These are phyloP conservation scores for Stentor roeselii DNA, from an alignment of 73 alveolate species.

Conservation along the genomic window DNA sequence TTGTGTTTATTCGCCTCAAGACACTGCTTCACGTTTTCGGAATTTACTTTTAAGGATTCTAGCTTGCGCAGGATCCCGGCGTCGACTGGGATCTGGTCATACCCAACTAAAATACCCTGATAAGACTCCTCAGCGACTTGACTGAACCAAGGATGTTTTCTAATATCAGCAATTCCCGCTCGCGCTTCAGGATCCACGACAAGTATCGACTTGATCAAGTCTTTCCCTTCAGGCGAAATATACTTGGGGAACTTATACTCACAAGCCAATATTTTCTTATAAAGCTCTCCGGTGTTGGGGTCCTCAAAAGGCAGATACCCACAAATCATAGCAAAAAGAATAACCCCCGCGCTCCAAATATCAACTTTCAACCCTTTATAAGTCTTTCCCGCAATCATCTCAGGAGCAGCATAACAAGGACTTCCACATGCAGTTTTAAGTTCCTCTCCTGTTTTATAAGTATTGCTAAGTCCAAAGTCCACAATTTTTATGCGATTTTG, in stretches of 20 bases:
- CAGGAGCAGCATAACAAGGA: slow-evolving; percentile 99
- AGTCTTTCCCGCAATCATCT: slow-evolving; percentile 83
- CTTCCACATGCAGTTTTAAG: slow-evolving; percentile 97
- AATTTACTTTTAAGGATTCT: slow-evolving; percentile 30
- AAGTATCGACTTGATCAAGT: slow-evolving; percentile 57
- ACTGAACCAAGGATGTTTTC: slow-evolving; percentile 77
- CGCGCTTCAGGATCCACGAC: slow-evolving; percentile 75
- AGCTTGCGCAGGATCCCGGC: slow-evolving; percentile 36
- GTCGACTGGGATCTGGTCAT: slow-evolving; percentile 51
- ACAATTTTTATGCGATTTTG: slow-evolving; percentile 72
- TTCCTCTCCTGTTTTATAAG: too few relatives aligned
- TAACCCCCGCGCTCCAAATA: slow-evolving; percentile 65
- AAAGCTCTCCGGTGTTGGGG: slow-evolving; percentile 42
- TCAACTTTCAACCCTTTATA: slow-evolving; percentile 58
- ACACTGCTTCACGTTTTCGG: slow-evolving; percentile 42
- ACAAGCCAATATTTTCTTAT: slow-evolving; percentile 47
- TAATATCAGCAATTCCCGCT: slow-evolving; percentile 63
- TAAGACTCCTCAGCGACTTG: too few relatives aligned
- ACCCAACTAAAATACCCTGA: slow-evolving; percentile 50
- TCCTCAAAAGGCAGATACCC: slow-evolving; percentile 37
- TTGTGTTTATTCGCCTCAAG: slow-evolving; percentile 73
- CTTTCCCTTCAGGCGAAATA: slow-evolving; percentile 50
- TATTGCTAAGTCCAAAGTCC: too few relatives aligned
- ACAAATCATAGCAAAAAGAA: too few relatives aligned
- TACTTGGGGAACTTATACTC: slow-evolving; percentile 48